phyloP scores from a whole-genome alignment of 2,329 filamentous ascomycete species.

The Pestalotiopsis sp. region DNA sequence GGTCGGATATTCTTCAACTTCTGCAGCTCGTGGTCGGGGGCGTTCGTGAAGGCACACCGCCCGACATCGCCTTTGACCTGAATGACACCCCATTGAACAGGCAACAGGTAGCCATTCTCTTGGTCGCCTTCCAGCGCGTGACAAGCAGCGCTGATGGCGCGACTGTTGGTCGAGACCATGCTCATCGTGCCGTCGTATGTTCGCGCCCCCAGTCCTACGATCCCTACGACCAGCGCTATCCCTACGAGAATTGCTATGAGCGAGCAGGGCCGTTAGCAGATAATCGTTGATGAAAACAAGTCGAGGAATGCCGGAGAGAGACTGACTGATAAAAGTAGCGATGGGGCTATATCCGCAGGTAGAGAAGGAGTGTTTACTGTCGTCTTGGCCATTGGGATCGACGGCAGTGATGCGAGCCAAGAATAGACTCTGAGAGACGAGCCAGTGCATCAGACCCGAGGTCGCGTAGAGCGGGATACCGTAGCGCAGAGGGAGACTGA shows the following conservation, averaged over 20 bases:
- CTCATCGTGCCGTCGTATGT: slow-evolving; percentile 34
- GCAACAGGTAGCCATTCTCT: slow-evolving; percentile 24
- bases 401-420: slow-evolving; percentile 38
- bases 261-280: not conserved
- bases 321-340: slow-evolving; percentile 27
- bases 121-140: slow-evolving; percentile 25
- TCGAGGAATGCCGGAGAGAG: not conserved
- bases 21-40: not conserved
- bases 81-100: slow-evolving; percentile 29
- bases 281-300: not conserved
- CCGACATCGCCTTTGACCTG: slow-evolving; percentile 17
- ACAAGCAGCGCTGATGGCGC: slow-evolving; percentile 33
- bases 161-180: slow-evolving; percentile 33
- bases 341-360: slow-evolving; percentile 32
- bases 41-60: slow-evolving; percentile 2
- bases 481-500: slow-evolving; percentile 47
- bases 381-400: slow-evolving; percentile 21
- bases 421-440: slow-evolving; percentile 50
- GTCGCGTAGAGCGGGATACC: slow-evolving; percentile 39
- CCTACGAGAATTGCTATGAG: not conserved
- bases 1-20: not conserved
- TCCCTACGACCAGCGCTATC: not conserved
- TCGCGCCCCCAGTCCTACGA: not conserved
- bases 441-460: slow-evolving; percentile 46
- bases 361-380: slow-evolving; percentile 30